phyloP scores from a whole-genome alignment of 148 eudicot species.

The Rhododendron simsii region DNA sequence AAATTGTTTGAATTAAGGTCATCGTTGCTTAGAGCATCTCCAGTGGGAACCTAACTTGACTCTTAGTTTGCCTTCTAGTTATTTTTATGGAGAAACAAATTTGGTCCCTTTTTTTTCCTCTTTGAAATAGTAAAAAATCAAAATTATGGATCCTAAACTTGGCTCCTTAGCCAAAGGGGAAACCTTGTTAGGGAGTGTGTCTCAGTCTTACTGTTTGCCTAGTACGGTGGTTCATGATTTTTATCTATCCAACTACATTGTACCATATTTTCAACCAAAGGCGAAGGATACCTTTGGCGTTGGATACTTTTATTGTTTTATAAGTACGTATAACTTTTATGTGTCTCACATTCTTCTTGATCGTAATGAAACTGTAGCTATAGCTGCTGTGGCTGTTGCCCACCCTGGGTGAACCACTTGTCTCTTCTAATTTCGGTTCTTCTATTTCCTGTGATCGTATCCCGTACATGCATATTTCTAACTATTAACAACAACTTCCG shows the following conservation, averaged over 20 bases:
- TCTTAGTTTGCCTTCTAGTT: neutral
- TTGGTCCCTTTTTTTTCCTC: neutral
- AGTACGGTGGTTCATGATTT: no score
- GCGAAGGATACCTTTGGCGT: neutral
- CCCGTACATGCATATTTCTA: neutral
- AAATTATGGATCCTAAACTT: neutral
- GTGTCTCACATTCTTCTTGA: neutral
- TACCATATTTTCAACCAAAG: no score
- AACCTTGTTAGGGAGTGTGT: no score
- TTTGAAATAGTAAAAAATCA: neutral
- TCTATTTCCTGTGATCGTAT: neutral
- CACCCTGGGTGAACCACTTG: neutral
- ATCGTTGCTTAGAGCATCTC: neutral
- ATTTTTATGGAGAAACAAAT: neutral
- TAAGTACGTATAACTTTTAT: neutral
- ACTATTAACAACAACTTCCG: neutral
- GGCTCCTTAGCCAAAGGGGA: neutral
- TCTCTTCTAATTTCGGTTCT: neutral
- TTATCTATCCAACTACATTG: no score
- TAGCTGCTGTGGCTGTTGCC: neutral
- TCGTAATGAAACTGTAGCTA: neutral
- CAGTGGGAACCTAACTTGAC: neutral
- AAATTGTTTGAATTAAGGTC: neutral
- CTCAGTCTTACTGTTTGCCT: no score
- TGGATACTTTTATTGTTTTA: neutral